Conservation (phyloP, 2,329 filamentous ascomycete genomes). For the Penicillium sp. region DNA sequence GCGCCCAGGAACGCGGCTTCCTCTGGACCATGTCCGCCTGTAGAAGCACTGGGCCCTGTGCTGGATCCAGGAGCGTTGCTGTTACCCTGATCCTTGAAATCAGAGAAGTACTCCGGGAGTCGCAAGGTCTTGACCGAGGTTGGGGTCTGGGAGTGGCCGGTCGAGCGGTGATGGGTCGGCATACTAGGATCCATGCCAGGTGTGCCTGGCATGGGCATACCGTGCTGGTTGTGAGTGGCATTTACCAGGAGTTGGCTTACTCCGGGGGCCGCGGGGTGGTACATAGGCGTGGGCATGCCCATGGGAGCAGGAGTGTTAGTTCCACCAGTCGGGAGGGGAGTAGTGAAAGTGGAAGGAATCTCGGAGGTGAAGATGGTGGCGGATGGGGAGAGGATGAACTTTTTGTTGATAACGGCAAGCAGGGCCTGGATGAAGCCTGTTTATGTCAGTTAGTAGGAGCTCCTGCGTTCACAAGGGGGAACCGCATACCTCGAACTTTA, state of each 20-base stretch:
- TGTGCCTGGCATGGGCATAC: slow-evolving; percentile 36
- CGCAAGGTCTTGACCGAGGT: slow-evolving; percentile 78
- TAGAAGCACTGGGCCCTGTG: slow-evolving; percentile 44
- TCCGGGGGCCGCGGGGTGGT: slow-evolving; percentile 58
- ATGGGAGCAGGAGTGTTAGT: slow-evolving; percentile 72
- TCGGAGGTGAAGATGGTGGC: slow-evolving; percentile 98
- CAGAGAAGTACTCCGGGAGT: slow-evolving; percentile 80
- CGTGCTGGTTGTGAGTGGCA: slow-evolving; percentile 62
- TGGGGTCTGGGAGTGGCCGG: slow-evolving; percentile 71
- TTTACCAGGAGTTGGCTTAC: slow-evolving; percentile 92
- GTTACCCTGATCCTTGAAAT: slow-evolving; percentile 75
- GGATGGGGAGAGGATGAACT: slow-evolving; percentile 88
- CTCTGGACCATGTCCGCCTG: slow-evolving; percentile 58
- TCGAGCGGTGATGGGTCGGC: slow-evolving; percentile 54
- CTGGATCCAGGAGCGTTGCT: slow-evolving; percentile 34
- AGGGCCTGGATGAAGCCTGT: slow-evolving; percentile 85
- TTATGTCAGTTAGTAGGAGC: slow-evolving; percentile 40
- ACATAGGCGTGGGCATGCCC: slow-evolving; percentile 50
- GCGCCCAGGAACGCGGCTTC: slow-evolving; percentile 85
- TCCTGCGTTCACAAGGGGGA: not conserved
- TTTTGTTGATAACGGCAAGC: slow-evolving; percentile 72
- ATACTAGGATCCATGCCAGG: slow-evolving; percentile 36
- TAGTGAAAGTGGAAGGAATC: slow-evolving; percentile 89
- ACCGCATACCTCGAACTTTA: slow-evolving; percentile 55
- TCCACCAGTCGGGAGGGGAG: slow-evolving; percentile 83